Conservation (phyloP, 2,329 filamentous ascomycete genomes). For the Colletotrichum aenigma region DNA sequence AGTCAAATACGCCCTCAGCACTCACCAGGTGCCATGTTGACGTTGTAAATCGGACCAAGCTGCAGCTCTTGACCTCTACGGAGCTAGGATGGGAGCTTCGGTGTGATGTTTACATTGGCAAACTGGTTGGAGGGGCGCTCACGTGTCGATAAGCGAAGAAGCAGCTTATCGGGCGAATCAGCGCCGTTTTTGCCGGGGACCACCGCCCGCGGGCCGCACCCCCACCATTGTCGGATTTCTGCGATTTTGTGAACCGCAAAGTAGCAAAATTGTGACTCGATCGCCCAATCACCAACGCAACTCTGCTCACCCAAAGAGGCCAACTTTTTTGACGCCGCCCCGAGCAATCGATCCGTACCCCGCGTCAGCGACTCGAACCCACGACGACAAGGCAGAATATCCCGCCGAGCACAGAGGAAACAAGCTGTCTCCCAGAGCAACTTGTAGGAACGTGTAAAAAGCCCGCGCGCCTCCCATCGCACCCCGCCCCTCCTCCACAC, state of each 20-base stretch:
- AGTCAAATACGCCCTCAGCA: neutral
- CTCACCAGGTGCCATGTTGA: slow-evolving; percentile 46
- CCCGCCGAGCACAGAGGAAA: slow-evolving; percentile 17
- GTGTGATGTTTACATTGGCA: slow-evolving; percentile 14
- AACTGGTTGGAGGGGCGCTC: slow-evolving; percentile 20
- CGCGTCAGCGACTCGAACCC: neutral
- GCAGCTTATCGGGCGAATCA: slow-evolving; percentile 8
- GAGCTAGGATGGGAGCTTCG: slow-evolving; percentile 4
- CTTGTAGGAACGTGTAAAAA: slow-evolving; percentile 10
- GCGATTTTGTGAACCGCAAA: slow-evolving; percentile 34
- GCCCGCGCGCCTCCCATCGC: slow-evolving; percentile 22
- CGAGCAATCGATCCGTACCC: neutral
- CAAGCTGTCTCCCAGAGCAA: neutral
- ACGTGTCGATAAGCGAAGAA: slow-evolving; percentile 19
- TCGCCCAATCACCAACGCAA: slow-evolving; percentile 25
- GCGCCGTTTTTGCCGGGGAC: slow-evolving; percentile 31
- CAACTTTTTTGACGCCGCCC: slow-evolving; percentile 4
- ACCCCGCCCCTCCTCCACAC: slow-evolving; percentile 35
- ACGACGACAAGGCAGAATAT: slow-evolving; percentile 7
- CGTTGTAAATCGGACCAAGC: neutral
- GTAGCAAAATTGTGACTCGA: slow-evolving; percentile 50
- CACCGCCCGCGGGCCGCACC: slow-evolving; percentile 40
- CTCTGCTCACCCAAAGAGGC: slow-evolving; percentile 3
- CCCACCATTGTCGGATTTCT: slow-evolving; percentile 39
- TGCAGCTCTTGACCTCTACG: neutral